A percentile compares a stretch with the other conserved stretches of the same genome.
Conservation (phyloP, 306 rosid species). For the Castanospermum australe region DNA sequence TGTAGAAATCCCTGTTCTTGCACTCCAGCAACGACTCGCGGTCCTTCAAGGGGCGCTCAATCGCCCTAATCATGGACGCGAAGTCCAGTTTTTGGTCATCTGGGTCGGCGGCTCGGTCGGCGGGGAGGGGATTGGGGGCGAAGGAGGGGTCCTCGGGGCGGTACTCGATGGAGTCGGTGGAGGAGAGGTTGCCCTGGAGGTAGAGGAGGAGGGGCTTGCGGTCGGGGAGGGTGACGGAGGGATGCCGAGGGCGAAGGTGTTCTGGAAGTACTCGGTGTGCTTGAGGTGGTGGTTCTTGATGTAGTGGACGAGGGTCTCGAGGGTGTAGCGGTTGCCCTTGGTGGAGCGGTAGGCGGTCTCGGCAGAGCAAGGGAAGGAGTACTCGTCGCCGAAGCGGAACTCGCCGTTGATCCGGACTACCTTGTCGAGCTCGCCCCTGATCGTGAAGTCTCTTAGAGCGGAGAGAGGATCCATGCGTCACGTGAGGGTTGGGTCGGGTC, state of each 20-base stretch:
- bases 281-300: constrained; percentile 70
- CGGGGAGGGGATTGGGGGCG: constrained; percentile 33
- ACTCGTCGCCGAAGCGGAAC: constrained; percentile 83
- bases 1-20: constrained; percentile 75
- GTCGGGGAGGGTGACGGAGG: constrained; percentile 79
- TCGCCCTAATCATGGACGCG: constrained; percentile 53
- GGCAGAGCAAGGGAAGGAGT: constrained; percentile 62
- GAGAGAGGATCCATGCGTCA: constrained; percentile 95
- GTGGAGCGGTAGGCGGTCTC: constrained; percentile 90
- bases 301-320: constrained; percentile 90
- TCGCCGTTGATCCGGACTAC: constrained; percentile 60
- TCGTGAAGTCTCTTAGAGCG: constrained; percentile 81
- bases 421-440: constrained; percentile 83
- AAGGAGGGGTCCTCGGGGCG: constrained; percentile 53
- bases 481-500: no score
- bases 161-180: constrained; percentile 83
- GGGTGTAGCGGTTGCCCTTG: constrained; percentile 88
- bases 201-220: constrained; percentile 85
- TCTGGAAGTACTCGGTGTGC: constrained; percentile 60
- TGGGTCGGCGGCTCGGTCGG: no score
- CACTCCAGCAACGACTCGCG: constrained; percentile 79
- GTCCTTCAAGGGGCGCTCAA: constrained; percentile 82
- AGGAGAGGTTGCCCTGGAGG: constrained; percentile 73
- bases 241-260: no score
- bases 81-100: constrained; percentile 52